Base-by-base conservation (phyloP, 192 early-diverging fungal species). In the Rhizophagus prolifer region DNA sequence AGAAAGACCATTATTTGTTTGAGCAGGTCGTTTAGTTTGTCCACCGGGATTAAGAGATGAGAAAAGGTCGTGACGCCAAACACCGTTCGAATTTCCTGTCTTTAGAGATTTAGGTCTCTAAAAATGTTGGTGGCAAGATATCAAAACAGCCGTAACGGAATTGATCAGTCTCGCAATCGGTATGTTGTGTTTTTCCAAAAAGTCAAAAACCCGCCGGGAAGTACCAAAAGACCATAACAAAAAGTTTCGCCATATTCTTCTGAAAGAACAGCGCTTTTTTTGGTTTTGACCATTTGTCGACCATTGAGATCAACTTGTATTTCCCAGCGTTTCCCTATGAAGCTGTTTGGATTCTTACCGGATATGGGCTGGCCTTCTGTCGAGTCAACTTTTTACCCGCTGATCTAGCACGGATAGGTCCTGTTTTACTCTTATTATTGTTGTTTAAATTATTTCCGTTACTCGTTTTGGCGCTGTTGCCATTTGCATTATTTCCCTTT, bases 291-390 rank as follows among this genome's bases (percentile, higher is more conserved):
- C 31, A 38, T 73, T 73, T 38, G 30, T 36, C 23, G 54, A 38
- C 30, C 50, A 36, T n/a, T 28, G 25, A 28, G 71, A 73, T 47
- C 71, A 60, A 73, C 58, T 58, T 14, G 26, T 60, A 60, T 31
- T 58, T 74, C 54, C 58, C 60, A 60, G 72, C 31, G 28, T 60
- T 63, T 64, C 58, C 12, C 41, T 62, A 63, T 8, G 72, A 46
- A 44, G 30, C 72, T 62, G 59, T 38, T 70, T 70, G 58, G 62
- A 78, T 44, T 74, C 78, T 74, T 79, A 79, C 78, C 78, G 78
- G 70, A 74, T 79, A 79, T 31, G 78, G 78, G 14, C 44, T 72
- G 58, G 77, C 77, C 44, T 78, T 78, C 19, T 78, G 77, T 36
- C 70, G 41, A 47, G 77, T 78, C 59, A 78, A 72, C 31, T 70